Evolutionary conservation across 2,329 filamentous ascomycete genomes (phyloP).

Genomic region (Ophiostoma angusticollis): DNA sequence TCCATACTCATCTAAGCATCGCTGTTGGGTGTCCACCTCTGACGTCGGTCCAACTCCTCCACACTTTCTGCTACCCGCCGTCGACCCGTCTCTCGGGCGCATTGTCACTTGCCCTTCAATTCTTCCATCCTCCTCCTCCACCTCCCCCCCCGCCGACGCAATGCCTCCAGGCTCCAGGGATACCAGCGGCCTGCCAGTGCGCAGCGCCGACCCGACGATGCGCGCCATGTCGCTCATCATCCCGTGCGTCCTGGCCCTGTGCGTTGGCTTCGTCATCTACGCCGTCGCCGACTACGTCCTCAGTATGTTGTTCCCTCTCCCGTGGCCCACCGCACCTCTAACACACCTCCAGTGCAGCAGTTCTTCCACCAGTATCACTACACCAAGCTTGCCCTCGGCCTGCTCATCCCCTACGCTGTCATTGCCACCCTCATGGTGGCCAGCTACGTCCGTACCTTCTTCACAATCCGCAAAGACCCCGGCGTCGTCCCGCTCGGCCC

Average conservation of each 20-base stretch:
- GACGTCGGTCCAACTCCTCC: no score
- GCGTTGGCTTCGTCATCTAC: constrained; percentile 59
- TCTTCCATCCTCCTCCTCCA: no score
- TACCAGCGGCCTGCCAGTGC: constrained; percentile 2
- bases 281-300: constrained; percentile 55
- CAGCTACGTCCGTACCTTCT: constrained; percentile 59
- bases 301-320: constrained; percentile 36
- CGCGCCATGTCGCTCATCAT: constrained; percentile 32
- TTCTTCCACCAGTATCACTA: constrained; percentile 41
- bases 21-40: no score
- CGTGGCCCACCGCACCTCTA: constrained; percentile 5
- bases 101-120: no score
- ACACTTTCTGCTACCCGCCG: no score
- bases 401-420: constrained; percentile 56
- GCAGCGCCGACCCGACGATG: constrained; percentile 10
- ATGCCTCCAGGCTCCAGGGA: neutral
- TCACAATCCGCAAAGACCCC: constrained; percentile 55
- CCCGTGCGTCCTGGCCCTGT: constrained; percentile 53
- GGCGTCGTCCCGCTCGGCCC: constrained; percentile 59
- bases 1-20: no score
- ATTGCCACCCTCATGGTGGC: constrained; percentile 53
- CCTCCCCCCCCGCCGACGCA: no score
- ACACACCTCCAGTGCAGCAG: constrained; percentile 49
- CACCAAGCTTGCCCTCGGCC: constrained; percentile 47
- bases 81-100: no score